Evolutionary conservation across 2,329 filamentous ascomycete species (phyloP).

Genomic region (Aureobasidium musti): DNA sequence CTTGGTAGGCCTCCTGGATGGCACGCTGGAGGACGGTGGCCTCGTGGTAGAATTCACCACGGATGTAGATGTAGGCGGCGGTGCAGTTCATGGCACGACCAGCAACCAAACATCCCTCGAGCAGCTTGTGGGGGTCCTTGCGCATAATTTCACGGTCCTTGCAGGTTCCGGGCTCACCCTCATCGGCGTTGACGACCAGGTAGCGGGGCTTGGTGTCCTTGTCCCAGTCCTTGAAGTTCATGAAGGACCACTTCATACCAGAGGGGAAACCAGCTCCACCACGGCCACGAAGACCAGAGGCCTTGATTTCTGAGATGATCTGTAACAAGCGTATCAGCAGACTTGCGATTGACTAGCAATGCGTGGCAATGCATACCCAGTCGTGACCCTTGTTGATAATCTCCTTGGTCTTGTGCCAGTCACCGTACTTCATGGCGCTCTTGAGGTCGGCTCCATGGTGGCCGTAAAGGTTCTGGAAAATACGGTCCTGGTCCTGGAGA

Average conservation of each 20-base stretch:
- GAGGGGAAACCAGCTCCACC: constrained; percentile 98
- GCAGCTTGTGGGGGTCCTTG: constrained; percentile 98
- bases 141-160: constrained; percentile 99
- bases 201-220: constrained; percentile 96
- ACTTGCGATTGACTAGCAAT: not conserved
- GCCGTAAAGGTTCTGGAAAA: constrained; percentile 98
- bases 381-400: constrained; percentile 96
- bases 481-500: constrained; percentile 93
- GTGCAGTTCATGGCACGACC: constrained; percentile 98
- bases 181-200: constrained; percentile 96
- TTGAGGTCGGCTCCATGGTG: constrained; percentile 89
- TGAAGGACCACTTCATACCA: constrained; percentile 99
- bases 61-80: constrained; percentile 98
- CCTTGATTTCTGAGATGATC: constrained; percentile 97
- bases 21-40: constrained; percentile 89
- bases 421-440: constrained; percentile 95
- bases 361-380: constrained; percentile 60
- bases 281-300: constrained; percentile 90
- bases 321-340: constrained; percentile 39
- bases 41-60: constrained; percentile 96
- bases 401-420: constrained; percentile 99
- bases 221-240: constrained; percentile 99
- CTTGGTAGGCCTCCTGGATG: constrained; percentile 96
- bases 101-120: constrained; percentile 94
- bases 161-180: constrained; percentile 98